Evolutionary conservation across 2,329 filamentous ascomycete species (phyloP), one percentile per base, ranked within the genome.

Genomic region (Epichloe festucae): DNA sequence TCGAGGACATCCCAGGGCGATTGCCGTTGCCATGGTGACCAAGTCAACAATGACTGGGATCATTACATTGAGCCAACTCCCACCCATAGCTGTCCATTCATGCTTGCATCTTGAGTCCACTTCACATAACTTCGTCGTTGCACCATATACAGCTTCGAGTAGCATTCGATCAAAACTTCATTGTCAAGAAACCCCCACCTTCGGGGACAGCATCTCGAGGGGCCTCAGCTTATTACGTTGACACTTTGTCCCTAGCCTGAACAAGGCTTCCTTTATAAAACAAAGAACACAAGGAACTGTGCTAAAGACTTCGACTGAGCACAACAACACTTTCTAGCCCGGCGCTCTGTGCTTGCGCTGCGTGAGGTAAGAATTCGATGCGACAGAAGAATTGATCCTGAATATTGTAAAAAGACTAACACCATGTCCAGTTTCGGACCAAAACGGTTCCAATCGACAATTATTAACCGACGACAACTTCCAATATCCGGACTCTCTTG

Each of bases 331-430:
- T 54, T 59, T 65, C 62, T 72, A 76, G 82, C 84, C 85, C 84
- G 84, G 84, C 84, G 81, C 78, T 77, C 80, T 82, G 81, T 70
- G 83, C 82, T 87, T 85, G 83, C 82, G 78, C 82, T 88, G 84
- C 83, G 84, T 83, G 84, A 89, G 84, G 85, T 89, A 68, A 60
- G 72, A 72, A 23, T 12, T 39, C 2, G 35, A 46, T 6, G 19
- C 21, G 19, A 38, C 17, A 36, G 6, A 27, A 27, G 15, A 23
- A 44, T 10, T 7, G 19, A 31, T 3, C 46, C 17, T 6, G 8
- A 5, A 27, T 44, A 5, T 39, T 36, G 12, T 12, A 5, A 27
- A 15, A 17, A 41, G 35, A 34, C 54, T 59, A 31, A 57, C 52
- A 40, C 35, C n/a, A 39, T 17, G 34, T 38, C 15, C 57, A 71